phyloP scores from a whole-genome alignment of 371 early-diverging fungal genomes.

The Mortierella sp. region DNA sequence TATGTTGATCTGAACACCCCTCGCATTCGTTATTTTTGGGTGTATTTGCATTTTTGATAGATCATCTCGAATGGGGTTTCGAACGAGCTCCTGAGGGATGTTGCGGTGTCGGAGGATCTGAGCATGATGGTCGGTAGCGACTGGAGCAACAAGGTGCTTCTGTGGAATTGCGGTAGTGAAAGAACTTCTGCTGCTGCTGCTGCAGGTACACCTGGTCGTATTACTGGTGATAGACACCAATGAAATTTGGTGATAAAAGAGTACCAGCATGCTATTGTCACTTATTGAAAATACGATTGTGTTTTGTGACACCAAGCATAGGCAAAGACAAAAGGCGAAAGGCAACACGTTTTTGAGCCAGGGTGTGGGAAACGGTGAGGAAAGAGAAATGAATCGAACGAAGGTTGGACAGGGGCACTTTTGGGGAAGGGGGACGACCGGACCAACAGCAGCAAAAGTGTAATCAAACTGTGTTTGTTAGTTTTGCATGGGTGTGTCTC shows the following conservation, averaged over 20 bases:
- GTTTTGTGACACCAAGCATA: neutral
- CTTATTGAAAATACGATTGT: too few species aligned
- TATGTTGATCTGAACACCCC: neutral
- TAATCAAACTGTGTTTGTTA: neutral
- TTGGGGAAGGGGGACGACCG: neutral
- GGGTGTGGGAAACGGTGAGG: conserved; percentile 7
- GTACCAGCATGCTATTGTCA: too few species aligned
- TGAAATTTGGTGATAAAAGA: too few species aligned
- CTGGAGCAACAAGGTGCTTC: conserved; percentile 49
- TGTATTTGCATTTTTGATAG: conserved; percentile 14
- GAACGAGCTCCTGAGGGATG: conserved; percentile 35
- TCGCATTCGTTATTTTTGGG: conserved; percentile 7
- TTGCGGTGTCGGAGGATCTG: conserved; percentile 48
- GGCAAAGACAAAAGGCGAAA: neutral
- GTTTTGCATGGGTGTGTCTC: neutral
- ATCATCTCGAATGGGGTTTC: conserved; percentile 35
- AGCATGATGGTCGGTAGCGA: conserved; percentile 49
- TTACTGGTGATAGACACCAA: neutral
- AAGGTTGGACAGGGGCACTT: conserved; percentile 13
- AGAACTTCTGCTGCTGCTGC: neutral
- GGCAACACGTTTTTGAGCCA: conserved; percentile 5
- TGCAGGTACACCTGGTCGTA: neutral
- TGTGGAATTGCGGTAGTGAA: conserved; percentile 26
- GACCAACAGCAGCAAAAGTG: neutral
- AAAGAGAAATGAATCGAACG: conserved; percentile 6